Conservation (phyloP, 345 rosid species). For the Lenwebbia sp. region DNA sequence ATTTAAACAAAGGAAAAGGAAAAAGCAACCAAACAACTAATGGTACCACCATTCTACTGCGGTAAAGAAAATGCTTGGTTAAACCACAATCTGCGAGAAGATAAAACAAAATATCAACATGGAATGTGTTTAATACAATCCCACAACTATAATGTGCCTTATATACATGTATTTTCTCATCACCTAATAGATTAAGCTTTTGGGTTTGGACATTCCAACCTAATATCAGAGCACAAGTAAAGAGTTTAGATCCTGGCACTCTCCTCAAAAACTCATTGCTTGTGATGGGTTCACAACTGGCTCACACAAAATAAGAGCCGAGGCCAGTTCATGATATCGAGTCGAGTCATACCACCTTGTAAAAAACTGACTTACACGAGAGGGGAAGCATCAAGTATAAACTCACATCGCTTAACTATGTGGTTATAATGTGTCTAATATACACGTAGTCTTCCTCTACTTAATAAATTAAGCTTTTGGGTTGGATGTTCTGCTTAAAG, state of each 20-base stretch:
- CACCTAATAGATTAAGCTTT: neutral
- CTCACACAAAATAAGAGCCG: neutral
- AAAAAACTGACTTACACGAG: neutral
- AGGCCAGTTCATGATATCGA: neutral
- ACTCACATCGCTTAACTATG: neutral
- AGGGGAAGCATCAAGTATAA: neutral
- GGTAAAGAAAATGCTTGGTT: neutral
- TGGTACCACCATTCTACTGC: neutral
- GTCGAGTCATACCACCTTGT: neutral
- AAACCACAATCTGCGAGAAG: neutral
- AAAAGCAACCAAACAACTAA: neutral
- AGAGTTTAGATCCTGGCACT: neutral
- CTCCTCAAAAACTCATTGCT: neutral
- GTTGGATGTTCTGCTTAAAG: neutral
- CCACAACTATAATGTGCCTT: neutral
- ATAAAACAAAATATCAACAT: neutral
- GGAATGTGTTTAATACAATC: neutral
- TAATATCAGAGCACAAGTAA: neutral
- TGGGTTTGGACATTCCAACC: neutral
- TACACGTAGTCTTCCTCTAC: neutral
- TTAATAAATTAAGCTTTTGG: neutral
- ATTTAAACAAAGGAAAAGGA: neutral
- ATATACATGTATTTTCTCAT: neutral
- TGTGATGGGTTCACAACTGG: neutral
- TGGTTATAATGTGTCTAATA: neutral